Conservation (phyloP, 371 early-diverging fungal species). For the Nosema bombycis region DNA sequence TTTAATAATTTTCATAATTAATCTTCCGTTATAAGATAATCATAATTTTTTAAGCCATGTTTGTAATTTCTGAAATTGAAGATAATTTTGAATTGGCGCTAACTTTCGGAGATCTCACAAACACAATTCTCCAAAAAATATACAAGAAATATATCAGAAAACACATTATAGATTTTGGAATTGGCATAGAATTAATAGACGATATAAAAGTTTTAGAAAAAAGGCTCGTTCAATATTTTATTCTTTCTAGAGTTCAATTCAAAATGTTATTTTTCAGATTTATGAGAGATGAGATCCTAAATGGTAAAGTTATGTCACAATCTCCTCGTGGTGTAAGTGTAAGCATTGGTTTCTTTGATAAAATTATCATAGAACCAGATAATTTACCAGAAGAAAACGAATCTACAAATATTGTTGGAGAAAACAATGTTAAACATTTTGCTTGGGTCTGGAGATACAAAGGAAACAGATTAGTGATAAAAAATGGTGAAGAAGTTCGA, state of each 20-base stretch:
- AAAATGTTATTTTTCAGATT: conserved; percentile 49
- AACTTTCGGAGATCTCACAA: not conserved
- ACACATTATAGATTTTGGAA: conserved; percentile 18
- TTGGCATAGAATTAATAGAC: conserved; percentile 25
- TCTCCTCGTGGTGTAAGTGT: conserved; percentile 23
- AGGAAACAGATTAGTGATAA: conserved; percentile 21
- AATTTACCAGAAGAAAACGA: conserved; percentile 35
- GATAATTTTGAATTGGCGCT: conserved; percentile 39
- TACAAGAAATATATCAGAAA: conserved; percentile 43
- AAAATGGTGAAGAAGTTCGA: conserved; percentile 33
- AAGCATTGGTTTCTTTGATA: conserved; percentile 20
- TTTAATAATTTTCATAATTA: too few relatives aligned
- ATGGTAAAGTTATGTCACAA: conserved; percentile 39
- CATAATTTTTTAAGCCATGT: conserved; percentile 18
- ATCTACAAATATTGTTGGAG: conserved; percentile 31
- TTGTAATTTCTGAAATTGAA: conserved; percentile 39
- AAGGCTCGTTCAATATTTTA: conserved; percentile 31
- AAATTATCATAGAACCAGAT: conserved; percentile 6
- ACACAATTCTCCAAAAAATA: conserved; percentile 20
- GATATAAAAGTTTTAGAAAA: conserved; percentile 26
- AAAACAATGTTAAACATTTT: conserved; percentile 8
- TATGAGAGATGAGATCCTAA: conserved; percentile 41
- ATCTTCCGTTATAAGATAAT: too few relatives aligned
- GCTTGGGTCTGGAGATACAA: conserved; percentile 54
- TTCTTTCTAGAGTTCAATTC: conserved; percentile 31